Evolutionary conservation across 2,329 filamentous ascomycete genomes (phyloP).

Genomic region (Penicillium sp.): DNA sequence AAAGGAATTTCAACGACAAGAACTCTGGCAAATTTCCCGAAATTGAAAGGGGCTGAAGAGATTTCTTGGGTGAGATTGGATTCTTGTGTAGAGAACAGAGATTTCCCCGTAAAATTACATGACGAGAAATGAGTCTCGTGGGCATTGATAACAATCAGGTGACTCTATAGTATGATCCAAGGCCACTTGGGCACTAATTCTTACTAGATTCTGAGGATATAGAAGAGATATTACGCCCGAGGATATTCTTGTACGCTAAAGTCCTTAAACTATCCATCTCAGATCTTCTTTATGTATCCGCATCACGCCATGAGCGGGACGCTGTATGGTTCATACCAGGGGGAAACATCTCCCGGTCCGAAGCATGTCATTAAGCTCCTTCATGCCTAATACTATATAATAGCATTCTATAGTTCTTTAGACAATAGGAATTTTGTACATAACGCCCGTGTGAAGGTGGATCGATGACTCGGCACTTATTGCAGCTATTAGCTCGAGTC

Average conservation of each 20-base stretch:
- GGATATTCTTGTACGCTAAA: too few relatives aligned
- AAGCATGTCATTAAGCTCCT: background rate
- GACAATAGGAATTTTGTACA: background rate
- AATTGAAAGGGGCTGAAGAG: background rate
- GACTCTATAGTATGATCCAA: background rate
- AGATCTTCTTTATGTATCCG: background rate
- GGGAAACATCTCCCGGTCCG: background rate
- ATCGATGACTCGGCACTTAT: background rate
- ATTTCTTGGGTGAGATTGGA: background rate
- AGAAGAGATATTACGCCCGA: too few relatives aligned
- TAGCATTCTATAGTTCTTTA: background rate
- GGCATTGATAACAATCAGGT: conserved; percentile 17
- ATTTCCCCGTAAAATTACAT: conserved; percentile 20
- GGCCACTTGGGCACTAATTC: background rate
- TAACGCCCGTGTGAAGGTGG: background rate
- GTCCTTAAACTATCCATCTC: background rate
- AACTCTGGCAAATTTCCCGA: background rate
- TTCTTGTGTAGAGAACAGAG: conserved; percentile 9
- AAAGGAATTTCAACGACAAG: background rate
- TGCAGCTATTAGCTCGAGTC: background rate
- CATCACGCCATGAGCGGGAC: background rate
- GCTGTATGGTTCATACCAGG: background rate
- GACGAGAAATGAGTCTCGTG: conserved; percentile 3
- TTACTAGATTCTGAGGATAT: too few relatives aligned
- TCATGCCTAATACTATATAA: background rate